Evolutionary conservation across 1,284 basidiomycete genomes (phyloP), one percentile per base, ranked within the genome.

Genomic region (Pseudozyma flocculosa): DNA sequence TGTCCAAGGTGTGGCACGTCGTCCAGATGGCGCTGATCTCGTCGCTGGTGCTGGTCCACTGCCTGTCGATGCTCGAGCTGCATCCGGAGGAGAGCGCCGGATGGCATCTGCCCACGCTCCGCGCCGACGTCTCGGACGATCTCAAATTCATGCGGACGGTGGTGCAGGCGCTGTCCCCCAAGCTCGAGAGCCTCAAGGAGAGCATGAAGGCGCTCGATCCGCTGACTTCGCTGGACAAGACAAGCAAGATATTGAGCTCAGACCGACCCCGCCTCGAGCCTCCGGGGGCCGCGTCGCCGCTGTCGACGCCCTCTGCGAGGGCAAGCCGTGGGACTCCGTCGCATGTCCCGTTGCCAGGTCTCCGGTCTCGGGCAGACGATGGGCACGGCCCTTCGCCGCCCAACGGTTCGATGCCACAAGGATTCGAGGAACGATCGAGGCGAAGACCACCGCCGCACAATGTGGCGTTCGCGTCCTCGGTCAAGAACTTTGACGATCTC

Each of bases 91-190:
- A 66, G 44, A 41, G 58, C 15, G 56, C 59, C 42, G 54, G 61
- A 14, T 70, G 63, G 61, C 60, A 72, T 44, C 53, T 46, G 23
- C 62, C 61, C 36, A 50, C 66, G 40, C 24, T 68, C 44, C 53
- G 72, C 8, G 63, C 65, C 11, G 54, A 65, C 40, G 72, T 72
- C 23, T 58, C 70, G 14, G 63, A 72, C 40, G 72, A 73, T 39
- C 61, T 73, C 49, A 65, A 67, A 37, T 62, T 68, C 40, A 71
- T 68, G 30, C 57, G 57, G 24, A 43, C 67, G 23, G 30, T 73
- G 26, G 53, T 73, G n/a, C 61, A 70, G 24, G 65, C 68, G 17
- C 53, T 73, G 9, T 63, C 72, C 32, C 56, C 68, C 40, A 58
- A 64, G 36, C 55, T 50, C 7, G 54, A 60, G 43, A 46, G 70